Evolutionary conservation across 2,329 filamentous ascomycete genomes (phyloP).

Genomic region (Fusarium longipes): DNA sequence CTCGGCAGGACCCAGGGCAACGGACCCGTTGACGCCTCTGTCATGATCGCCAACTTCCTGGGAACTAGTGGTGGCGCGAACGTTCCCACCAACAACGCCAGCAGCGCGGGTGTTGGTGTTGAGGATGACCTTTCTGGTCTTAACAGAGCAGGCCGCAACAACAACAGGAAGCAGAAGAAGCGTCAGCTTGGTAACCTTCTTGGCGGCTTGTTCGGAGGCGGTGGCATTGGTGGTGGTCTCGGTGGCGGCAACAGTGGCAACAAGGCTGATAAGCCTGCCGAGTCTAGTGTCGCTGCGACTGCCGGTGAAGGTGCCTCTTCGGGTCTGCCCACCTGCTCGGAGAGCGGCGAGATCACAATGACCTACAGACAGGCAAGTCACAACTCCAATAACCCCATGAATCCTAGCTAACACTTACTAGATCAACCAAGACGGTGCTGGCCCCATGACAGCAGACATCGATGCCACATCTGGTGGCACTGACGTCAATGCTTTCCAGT

Average conservation of each 20-base stretch:
- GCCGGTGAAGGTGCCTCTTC: conserved; percentile 63
- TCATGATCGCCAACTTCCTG: conserved; percentile 71
- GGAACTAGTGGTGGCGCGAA: conserved; percentile 47
- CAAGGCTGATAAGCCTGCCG: conserved; percentile 51
- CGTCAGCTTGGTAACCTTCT: conserved; percentile 44
- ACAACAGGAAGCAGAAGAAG: conserved; percentile 42
- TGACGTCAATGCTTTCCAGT: conserved; percentile 68
- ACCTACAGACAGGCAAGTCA: conserved; percentile 64
- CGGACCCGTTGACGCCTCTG: conserved; percentile 67
- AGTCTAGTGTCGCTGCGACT: conserved; percentile 62
- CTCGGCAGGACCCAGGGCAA: conserved; percentile 72
- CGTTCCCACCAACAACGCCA: conserved; percentile 53
- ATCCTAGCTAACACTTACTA: conserved; percentile 43
- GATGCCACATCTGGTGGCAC: conserved; percentile 73
- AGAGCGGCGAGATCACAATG: conserved; percentile 71
- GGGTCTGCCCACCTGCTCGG: conserved; percentile 70
- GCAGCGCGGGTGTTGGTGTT: conserved; percentile 54
- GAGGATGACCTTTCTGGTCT: conserved; percentile 56
- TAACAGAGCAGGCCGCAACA: conserved; percentile 9
- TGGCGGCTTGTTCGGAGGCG: conserved; percentile 44
- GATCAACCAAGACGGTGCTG: conserved; percentile 78
- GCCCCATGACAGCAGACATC: conserved; percentile 69
- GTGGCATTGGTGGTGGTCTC: conserved; percentile 22
- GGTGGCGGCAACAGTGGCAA: conserved; percentile 39
- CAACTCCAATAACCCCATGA: rapidly evolving